Conservation (phyloP, 2,329 filamentous ascomycete genomes). For the Pseudovirgaria hyperparasitica region DNA sequence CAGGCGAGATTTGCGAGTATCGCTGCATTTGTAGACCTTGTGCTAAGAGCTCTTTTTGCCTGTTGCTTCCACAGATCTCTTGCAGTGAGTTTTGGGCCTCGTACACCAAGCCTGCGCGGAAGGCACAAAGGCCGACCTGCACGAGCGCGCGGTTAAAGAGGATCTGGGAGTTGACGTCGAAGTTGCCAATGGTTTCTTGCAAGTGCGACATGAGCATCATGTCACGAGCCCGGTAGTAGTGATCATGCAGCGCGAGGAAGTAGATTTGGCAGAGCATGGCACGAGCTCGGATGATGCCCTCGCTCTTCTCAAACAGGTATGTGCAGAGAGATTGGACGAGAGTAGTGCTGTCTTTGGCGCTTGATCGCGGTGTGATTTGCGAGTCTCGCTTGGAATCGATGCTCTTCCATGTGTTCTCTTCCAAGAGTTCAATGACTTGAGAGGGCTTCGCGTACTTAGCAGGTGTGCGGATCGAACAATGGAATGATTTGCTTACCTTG, state of each 20-base stretch:
- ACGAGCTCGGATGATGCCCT: constrained; percentile 88
- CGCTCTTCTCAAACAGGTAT: constrained; percentile 88
- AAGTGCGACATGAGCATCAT: constrained; percentile 99
- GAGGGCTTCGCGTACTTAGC: constrained; percentile 48
- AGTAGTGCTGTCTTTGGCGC: constrained; percentile 54
- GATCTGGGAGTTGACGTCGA: constrained; percentile 94
- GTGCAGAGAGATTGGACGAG: constrained; percentile 83
- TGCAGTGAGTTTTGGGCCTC: constrained; percentile 96
- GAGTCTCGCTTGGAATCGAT: constrained; percentile 62
- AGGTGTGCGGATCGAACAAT: constrained; percentile 1
- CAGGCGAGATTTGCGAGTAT: constrained; percentile 89
- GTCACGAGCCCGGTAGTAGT: constrained; percentile 95
- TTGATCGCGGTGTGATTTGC: constrained; percentile 60
- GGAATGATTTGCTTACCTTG: constrained; percentile 47
- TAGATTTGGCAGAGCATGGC: constrained; percentile 99
- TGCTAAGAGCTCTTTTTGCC: constrained; percentile 94
- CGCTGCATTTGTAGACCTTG: constrained; percentile 98
- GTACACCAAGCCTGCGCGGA: constrained; percentile 92
- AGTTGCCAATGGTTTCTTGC: constrained; percentile 92
- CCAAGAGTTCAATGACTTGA: constrained; percentile 83
- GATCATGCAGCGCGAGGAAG: constrained; percentile 91
- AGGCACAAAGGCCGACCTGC: constrained; percentile 94
- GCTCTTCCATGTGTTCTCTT: constrained; percentile 85
- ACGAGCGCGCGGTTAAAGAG: constrained; percentile 97
- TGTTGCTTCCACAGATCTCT: constrained; percentile 93